These are phyloP conservation scores for Gracilaria vermiculophylla DNA, from an alignment of 23 red algal species.

Conservation along the genomic window DNA sequence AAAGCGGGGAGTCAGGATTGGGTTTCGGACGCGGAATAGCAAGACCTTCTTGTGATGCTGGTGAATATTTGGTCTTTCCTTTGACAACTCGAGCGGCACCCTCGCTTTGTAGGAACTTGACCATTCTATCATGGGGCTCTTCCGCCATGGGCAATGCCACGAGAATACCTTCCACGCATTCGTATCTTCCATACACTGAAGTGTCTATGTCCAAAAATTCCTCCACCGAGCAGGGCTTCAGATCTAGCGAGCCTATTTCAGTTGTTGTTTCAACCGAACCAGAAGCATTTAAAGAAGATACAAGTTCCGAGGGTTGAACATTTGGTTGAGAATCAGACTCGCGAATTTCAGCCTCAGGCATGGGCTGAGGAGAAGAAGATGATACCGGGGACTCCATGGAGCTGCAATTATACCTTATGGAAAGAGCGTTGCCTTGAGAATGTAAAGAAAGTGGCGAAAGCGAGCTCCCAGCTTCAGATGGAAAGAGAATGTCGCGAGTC, in stretches of 20 bases:
- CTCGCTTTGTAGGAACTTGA: background rate
- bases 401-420: no score
- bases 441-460: no score
- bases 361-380: background rate
- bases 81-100: background rate
- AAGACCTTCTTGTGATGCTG: constrained; percentile 2
- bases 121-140: constrained; percentile 3
- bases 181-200: constrained; percentile 26
- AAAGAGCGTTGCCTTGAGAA: no score
- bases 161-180: constrained; percentile 20
- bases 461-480: no score
- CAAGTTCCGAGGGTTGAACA: background rate
- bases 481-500: no score
- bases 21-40: background rate
- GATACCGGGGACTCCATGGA: background rate
- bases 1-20: background rate
- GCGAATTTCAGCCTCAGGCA: background rate
- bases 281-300: background rate
- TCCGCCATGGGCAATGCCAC: constrained; percentile 2
- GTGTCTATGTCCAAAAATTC: constrained; percentile 1
- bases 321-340: background rate
- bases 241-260: constrained; percentile 2
- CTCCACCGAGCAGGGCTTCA: constrained; percentile 5
- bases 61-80: background rate
- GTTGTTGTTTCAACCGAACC: background rate